phyloP scores from a whole-genome alignment of 2,329 filamentous ascomycete genomes.

The Colletotrichum eleusines region DNA sequence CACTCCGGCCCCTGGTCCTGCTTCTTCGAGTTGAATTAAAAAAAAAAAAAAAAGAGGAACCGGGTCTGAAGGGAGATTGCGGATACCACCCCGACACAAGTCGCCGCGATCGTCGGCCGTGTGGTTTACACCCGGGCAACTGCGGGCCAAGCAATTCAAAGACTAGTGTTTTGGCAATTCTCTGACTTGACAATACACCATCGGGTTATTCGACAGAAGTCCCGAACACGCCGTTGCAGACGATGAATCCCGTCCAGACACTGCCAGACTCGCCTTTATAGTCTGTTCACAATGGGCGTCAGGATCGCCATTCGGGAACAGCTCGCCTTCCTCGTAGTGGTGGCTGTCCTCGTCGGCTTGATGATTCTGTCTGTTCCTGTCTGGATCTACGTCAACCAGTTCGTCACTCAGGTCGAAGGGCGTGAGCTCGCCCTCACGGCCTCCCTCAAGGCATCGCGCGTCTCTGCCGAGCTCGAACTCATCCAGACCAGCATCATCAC shows the following conservation, averaged over 20 bases:
- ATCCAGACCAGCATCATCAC: constrained; percentile 81
- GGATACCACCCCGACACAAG: constrained; percentile 12
- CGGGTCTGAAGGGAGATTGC: constrained; percentile 13
- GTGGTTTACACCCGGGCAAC: constrained; percentile 9
- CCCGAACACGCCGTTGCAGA: constrained; percentile 28
- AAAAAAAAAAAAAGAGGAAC: constrained; percentile 8
- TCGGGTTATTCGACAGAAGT: background rate
- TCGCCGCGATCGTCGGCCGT: constrained; percentile 9
- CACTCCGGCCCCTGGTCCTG: background rate
- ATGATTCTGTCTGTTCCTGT: constrained; percentile 85
- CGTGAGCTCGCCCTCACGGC: constrained; percentile 81
- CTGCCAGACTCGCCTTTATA: constrained; percentile 36
- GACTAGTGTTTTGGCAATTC: background rate
- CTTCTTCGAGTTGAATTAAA: background rate
- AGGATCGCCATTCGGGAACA: constrained; percentile 90
- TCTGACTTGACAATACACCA: constrained; percentile 13
- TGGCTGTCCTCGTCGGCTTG: constrained; percentile 80
- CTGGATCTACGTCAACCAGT: constrained; percentile 69
- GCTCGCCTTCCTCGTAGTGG: constrained; percentile 82
- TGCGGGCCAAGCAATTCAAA: constrained; percentile 29
- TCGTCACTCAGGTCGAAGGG: constrained; percentile 65
- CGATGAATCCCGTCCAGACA: constrained; percentile 38
- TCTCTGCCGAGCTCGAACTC: constrained; percentile 82
- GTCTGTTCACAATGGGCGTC: constrained; percentile 62
- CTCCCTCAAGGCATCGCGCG: constrained; percentile 85